A percentile compares a stretch with the other conserved stretches of the same genome.
Conservation (phyloP, 495 filamentous ascomycete genomes). For the Penicillium robsamsonii region DNA sequence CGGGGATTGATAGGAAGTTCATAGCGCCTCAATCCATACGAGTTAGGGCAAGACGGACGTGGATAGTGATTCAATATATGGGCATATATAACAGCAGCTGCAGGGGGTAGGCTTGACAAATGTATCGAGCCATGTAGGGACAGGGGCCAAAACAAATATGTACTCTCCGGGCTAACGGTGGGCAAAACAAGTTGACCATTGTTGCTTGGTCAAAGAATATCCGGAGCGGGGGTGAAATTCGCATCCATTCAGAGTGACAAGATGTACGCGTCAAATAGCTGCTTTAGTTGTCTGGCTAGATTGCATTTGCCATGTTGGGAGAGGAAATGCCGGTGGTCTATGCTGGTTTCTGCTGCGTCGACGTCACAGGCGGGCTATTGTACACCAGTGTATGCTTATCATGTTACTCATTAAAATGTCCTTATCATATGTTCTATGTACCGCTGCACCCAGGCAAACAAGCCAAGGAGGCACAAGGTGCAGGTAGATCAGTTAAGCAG, state of each 20-base stretch:
- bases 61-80: background rate
- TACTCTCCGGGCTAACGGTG: slow-evolving; percentile 3
- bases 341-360: slow-evolving; percentile 2
- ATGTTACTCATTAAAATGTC: background rate
- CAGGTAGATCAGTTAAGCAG: background rate
- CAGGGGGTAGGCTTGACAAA: background rate
- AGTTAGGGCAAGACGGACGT: slow-evolving; percentile 8
- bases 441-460: background rate
- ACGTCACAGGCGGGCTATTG: background rate
- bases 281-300: slow-evolving; percentile 20
- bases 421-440: background rate
- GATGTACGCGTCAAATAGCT: slow-evolving; percentile 21
- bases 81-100: background rate
- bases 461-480: no score
- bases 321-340: slow-evolving; percentile 19
- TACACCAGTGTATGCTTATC: background rate
- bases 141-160: slow-evolving; percentile 9
- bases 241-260: slow-evolving; percentile 5
- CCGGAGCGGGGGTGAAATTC: slow-evolving; percentile 22
- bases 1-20: slow-evolving; percentile 10
- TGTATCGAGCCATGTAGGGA: background rate
- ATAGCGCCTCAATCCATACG: slow-evolving; percentile 15
- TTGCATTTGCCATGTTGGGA: slow-evolving; percentile 30
- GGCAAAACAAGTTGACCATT: no score
- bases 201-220: slow-evolving; percentile 7